Percentiles rank a stretch among this genome's conserved stretches.
phyloP scores from a whole-genome alignment of 768 basidiomycete species.

The Agrocybe praecox region DNA sequence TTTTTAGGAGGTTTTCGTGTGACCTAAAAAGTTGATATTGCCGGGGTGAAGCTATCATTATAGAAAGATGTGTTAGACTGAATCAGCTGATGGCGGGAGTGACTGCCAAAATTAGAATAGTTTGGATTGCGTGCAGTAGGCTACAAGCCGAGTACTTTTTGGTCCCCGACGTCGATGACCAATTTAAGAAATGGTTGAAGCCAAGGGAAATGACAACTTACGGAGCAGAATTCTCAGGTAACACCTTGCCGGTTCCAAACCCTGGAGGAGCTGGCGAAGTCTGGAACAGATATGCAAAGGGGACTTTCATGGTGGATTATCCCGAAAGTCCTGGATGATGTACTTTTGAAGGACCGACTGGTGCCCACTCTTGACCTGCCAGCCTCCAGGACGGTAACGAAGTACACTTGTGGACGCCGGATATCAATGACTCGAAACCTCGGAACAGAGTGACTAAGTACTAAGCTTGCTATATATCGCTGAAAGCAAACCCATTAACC shows the following conservation, averaged over 20 bases:
- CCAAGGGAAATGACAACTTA: conserved; percentile 23
- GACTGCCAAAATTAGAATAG: too few relatives aligned
- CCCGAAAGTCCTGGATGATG: not conserved
- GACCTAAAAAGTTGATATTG: too few relatives aligned
- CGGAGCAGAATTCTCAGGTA: conserved; percentile 44
- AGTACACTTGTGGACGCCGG: not conserved
- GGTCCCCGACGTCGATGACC: not conserved
- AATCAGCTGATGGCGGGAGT: not conserved
- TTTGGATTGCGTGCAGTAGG: not conserved
- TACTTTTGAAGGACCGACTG: not conserved
- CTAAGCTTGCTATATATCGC: too few relatives aligned
- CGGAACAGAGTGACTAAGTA: too few relatives aligned
- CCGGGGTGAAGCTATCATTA: too few relatives aligned
- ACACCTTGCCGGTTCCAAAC: conserved; percentile 44
- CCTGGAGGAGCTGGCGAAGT: conserved; percentile 50
- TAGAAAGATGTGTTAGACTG: not conserved
- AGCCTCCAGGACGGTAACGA: not conserved
- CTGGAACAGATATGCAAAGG: conserved; percentile 38
- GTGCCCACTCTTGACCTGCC: not conserved
- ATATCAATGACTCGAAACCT: not conserved
- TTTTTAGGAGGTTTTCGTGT: too few relatives aligned
- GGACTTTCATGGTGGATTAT: conserved; percentile 8
- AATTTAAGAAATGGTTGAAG: not conserved
- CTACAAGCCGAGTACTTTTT: too few relatives aligned
- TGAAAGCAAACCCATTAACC: too few relatives aligned